A percentile compares a stretch with the other conserved stretches of the same genome.
These are phyloP conservation scores for Apiospora arundinis DNA, from an alignment of 2,329 filamentous ascomycete genomes.

Conservation along the genomic window DNA sequence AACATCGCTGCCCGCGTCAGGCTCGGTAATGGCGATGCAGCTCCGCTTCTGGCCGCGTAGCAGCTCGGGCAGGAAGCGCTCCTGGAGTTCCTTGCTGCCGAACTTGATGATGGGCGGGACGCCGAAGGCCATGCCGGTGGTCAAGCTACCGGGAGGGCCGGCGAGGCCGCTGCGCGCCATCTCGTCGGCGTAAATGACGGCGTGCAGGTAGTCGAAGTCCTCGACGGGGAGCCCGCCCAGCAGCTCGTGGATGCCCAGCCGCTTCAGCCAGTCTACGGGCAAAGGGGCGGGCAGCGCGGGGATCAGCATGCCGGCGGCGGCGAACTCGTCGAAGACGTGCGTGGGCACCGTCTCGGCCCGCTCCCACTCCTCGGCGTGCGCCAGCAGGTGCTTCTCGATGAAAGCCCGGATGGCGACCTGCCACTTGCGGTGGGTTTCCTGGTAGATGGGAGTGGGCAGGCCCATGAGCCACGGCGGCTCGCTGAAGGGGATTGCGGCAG, in stretches of 20 bases:
- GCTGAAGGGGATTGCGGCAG: slow-evolving; percentile 65
- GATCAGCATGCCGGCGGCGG: slow-evolving; percentile 71
- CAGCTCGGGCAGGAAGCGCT: slow-evolving; percentile 71
- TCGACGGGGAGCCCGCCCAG: slow-evolving; percentile 71
- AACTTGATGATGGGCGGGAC: slow-evolving; percentile 76
- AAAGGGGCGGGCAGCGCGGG: slow-evolving; percentile 73
- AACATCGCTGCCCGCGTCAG: slow-evolving; percentile 75
- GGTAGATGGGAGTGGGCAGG: slow-evolving; percentile 75
- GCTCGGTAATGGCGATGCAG: slow-evolving; percentile 83
- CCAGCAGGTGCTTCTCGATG: slow-evolving; percentile 65
- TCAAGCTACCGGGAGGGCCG: slow-evolving; percentile 70
- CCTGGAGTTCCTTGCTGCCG: slow-evolving; percentile 66
- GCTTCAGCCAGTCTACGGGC: slow-evolving; percentile 71
- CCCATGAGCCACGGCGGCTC: slow-evolving; percentile 76
- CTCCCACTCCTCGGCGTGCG: slow-evolving; percentile 74
- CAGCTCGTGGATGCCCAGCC: slow-evolving; percentile 69
- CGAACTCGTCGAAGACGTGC: slow-evolving; percentile 69
- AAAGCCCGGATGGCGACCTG: slow-evolving; percentile 73
- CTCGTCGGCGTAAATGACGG: slow-evolving; percentile 74
- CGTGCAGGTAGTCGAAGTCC: slow-evolving; percentile 76
- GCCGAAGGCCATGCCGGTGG: slow-evolving; percentile 75
- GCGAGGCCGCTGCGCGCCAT: slow-evolving; percentile 69
- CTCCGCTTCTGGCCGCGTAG: slow-evolving; percentile 69
- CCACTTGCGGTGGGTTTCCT: slow-evolving; percentile 67
- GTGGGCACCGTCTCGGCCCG: slow-evolving; percentile 66